Percentiles rank a stretch among this genome's conserved stretches.
These are phyloP conservation scores for Phoenix dactylifera DNA, from an alignment of 176 grass and related monocot genomes.

Conservation along the genomic window DNA sequence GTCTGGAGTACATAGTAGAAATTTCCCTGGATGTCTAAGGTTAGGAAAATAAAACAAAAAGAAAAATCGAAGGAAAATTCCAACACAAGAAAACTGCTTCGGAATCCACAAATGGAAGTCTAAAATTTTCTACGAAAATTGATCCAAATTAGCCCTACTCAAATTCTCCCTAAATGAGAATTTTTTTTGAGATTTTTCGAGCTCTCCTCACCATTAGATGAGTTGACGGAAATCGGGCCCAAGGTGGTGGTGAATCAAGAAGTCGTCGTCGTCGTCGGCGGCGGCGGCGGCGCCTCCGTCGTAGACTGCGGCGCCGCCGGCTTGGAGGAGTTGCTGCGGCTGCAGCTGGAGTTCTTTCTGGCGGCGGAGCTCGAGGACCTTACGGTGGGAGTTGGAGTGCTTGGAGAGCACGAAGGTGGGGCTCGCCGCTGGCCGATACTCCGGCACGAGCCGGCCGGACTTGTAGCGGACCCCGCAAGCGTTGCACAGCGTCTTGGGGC, in stretches of 20 bases:
- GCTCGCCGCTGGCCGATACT: constrained; percentile 89
- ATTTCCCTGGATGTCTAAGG: constrained; percentile 32
- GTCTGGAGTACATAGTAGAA: constrained; percentile 15
- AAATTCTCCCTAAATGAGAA: constrained; percentile 29
- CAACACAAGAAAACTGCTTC: constrained; percentile 20
- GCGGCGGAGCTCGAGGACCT: constrained; percentile 82
- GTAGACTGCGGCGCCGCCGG: constrained; percentile 28
- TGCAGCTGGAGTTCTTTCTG: constrained; percentile 54
- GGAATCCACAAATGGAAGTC: constrained; percentile 12
- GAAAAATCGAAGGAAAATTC: constrained; percentile 37
- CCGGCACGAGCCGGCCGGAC: constrained; percentile 81
- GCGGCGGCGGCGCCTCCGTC: constrained; percentile 18
- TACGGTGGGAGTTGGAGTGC: constrained; percentile 98
- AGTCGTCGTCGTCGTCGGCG: constrained; percentile 46
- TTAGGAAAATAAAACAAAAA: constrained; percentile 30
- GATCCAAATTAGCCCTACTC: not conserved
- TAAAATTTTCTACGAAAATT: not conserved
- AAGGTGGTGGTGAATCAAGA: constrained; percentile 62
- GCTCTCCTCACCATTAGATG: constrained; percentile 42
- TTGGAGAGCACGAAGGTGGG: constrained; percentile 63
- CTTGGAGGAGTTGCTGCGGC: constrained; percentile 17
- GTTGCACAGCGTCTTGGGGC: constrained; percentile 98
- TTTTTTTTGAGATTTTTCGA: constrained; percentile 17
- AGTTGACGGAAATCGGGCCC: constrained; percentile 51
- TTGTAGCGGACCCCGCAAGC: constrained; percentile 92